Conservation (phyloP, 1,284 basidiomycete genomes). For the Megacollybia platyphylla region DNA sequence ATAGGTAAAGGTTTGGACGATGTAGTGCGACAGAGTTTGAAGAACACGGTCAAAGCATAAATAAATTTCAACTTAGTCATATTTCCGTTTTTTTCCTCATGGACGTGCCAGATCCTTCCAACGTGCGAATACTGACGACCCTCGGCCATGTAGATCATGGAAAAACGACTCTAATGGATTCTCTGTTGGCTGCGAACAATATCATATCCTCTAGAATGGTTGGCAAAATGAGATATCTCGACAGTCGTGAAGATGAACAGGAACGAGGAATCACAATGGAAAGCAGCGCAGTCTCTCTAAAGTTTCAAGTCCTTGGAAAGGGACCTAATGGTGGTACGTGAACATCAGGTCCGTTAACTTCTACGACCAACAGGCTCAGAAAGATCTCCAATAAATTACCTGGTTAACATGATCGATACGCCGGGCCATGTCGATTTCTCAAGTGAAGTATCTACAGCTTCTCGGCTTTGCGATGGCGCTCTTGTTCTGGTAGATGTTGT, state of each 20-base stretch:
- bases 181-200: slow-evolving; percentile 91
- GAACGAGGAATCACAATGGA: slow-evolving; percentile 99
- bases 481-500: slow-evolving; percentile 96
- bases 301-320: slow-evolving; percentile 66
- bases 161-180: slow-evolving; percentile 93
- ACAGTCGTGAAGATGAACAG: slow-evolving; percentile 95
- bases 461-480: slow-evolving; percentile 89
- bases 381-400: slow-evolving; percentile 49
- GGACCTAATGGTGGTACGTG: slow-evolving; percentile 26
- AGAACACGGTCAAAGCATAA: not conserved
- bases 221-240: slow-evolving; percentile 92
- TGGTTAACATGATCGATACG: slow-evolving; percentile 95
- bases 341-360: slow-evolving; percentile 4
- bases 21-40: slow-evolving; percentile 36
- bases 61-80: too few species aligned
- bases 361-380: slow-evolving; percentile 27
- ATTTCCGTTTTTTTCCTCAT: too few species aligned
- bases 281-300: slow-evolving; percentile 83
- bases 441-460: slow-evolving; percentile 91
- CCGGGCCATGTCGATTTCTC: slow-evolving; percentile 99
- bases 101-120: slow-evolving; percentile 28
- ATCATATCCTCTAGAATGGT: slow-evolving; percentile 95
- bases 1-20: slow-evolving; percentile 72
- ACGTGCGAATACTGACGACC: slow-evolving; percentile 68
- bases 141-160: slow-evolving; percentile 86